phyloP scores from a whole-genome alignment of 345 rosid species.

The Brassica nigra region DNA sequence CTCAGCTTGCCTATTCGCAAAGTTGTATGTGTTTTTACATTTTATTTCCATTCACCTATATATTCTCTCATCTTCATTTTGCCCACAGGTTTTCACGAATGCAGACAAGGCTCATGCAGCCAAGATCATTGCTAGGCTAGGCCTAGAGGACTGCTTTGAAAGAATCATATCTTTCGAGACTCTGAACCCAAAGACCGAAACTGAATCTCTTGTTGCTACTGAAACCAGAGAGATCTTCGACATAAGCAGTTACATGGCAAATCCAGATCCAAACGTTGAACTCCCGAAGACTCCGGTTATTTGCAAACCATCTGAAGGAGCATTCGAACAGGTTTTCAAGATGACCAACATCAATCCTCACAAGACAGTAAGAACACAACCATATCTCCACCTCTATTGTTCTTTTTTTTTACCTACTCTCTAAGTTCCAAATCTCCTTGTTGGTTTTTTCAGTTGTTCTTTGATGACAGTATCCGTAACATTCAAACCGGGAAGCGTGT shows the following conservation, averaged over 20 bases:
- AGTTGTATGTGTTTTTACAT: constrained; percentile 54
- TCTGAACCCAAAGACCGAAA: constrained; percentile 56
- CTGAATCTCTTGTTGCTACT: constrained; percentile 35
- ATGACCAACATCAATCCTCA: constrained; percentile 70
- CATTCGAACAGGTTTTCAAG: constrained; percentile 72
- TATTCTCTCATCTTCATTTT: background rate
- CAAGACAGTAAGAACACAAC: constrained; percentile 60
- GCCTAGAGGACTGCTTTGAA: constrained; percentile 90
- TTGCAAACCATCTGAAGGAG: constrained; percentile 86
- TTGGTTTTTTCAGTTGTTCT: constrained; percentile 63
- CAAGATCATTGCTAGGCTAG: constrained; percentile 70
- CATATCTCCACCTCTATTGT: background rate
- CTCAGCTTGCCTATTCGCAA: constrained; percentile 84
- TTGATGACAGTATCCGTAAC: constrained; percentile 85
- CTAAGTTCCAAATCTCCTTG: background rate
- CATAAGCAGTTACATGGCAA: constrained; percentile 44
- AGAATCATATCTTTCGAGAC: constrained; percentile 86
- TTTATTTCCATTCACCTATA: background rate
- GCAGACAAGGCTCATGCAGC: constrained; percentile 80
- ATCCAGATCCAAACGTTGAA: constrained; percentile 32
- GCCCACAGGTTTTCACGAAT: constrained; percentile 70
- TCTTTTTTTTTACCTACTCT: background rate
- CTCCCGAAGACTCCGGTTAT: constrained; percentile 68
- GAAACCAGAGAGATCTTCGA: constrained; percentile 47
- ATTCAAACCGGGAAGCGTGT: constrained; percentile 69